Evolutionary conservation across 208 protist genomes (phyloP).

Genomic region (Acanthamoeba triangularis): DNA sequence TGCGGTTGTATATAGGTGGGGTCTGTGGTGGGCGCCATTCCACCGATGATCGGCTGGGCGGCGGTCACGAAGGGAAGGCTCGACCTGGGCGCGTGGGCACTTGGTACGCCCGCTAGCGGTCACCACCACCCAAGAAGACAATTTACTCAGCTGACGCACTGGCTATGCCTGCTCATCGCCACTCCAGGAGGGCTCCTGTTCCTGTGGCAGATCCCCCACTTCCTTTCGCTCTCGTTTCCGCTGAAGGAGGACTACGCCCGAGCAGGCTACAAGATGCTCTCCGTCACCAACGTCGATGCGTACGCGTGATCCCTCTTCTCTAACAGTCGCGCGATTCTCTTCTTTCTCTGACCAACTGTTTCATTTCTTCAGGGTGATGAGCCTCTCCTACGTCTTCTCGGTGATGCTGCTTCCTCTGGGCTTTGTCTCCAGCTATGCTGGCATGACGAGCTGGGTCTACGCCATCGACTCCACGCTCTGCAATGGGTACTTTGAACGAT

Average conservation of each 20-base stretch:
- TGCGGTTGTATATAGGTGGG: slow-evolving; percentile 19
- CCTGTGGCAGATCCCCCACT: slow-evolving; percentile 87
- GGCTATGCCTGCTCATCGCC: not conserved
- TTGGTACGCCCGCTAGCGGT: not conserved
- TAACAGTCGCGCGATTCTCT: not conserved
- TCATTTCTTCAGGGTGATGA: slow-evolving; percentile 27
- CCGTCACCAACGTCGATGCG: slow-evolving; percentile 59
- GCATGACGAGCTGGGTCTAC: slow-evolving; percentile 31
- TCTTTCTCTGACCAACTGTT: not conserved
- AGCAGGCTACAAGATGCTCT: slow-evolving; percentile 82
- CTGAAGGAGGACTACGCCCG: slow-evolving; percentile 77
- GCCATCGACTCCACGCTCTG: not conserved
- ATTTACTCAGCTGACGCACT: not conserved
- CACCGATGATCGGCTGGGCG: slow-evolving; percentile 83
- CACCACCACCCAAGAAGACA: too few relatives aligned
- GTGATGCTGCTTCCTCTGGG: slow-evolving; percentile 25
- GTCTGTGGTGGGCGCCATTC: slow-evolving; percentile 84
- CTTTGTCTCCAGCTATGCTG: slow-evolving; percentile 28
- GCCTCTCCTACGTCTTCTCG: slow-evolving; percentile 27
- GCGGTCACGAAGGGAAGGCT: slow-evolving; percentile 39
- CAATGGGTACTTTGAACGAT: not conserved
- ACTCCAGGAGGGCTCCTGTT: slow-evolving; percentile 56
- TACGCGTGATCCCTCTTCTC: not conserved
- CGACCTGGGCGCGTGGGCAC: slow-evolving; percentile 16
- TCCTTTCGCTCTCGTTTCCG: slow-evolving; percentile 78